Conservation (phyloP, 345 rosid species). For the Populus deltoides region DNA sequence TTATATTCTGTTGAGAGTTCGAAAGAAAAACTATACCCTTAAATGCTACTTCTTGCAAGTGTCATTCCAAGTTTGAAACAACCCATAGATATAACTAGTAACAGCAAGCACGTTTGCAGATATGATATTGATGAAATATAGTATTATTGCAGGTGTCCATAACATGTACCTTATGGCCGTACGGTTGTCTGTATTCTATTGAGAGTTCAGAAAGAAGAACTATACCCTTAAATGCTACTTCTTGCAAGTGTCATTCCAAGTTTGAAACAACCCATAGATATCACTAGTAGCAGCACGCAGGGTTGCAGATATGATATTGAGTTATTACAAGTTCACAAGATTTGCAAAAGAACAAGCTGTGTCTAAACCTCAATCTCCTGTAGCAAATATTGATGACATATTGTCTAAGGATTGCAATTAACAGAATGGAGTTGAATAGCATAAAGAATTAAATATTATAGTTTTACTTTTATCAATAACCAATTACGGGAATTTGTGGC, state of each 20-base stretch:
- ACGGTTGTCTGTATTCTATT: neutral
- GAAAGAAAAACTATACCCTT: neutral
- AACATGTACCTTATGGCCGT: no score
- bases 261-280: neutral
- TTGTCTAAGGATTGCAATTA: neutral
- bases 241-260: neutral
- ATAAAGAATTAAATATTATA: neutral
- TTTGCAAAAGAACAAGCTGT: neutral
- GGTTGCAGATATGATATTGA: neutral
- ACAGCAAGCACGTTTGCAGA: neutral
- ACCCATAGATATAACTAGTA: neutral
- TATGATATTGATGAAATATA: neutral
- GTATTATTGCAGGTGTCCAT: neutral
- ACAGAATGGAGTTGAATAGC: neutral
- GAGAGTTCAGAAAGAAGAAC: neutral
- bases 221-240: neutral
- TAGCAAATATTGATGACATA: neutral
- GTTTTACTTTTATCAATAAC: neutral
- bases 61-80: neutral
- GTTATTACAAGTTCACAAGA: neutral
- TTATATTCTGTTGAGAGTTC: neutral
- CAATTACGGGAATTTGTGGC: slow-evolving; percentile 14
- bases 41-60: neutral
- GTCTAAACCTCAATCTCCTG: neutral
- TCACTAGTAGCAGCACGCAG: neutral